Percentiles rank a stretch among this genome's conserved stretches.
Conservation (phyloP, 129 eudicot species). For the Ambrosia trifida region DNA sequence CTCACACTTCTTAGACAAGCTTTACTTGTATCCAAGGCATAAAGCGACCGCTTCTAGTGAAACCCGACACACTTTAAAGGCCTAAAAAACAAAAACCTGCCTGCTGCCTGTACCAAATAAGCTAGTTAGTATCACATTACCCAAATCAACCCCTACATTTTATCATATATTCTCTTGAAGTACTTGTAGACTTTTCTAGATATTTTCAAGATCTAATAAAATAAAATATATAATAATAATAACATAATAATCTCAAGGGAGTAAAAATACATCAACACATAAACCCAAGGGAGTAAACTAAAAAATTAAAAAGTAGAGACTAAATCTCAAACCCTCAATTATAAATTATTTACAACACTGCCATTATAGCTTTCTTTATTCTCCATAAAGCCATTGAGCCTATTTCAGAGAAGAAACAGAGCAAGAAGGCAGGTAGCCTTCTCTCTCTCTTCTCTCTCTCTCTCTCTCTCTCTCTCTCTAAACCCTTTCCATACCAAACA, state of each 20-base stretch:
- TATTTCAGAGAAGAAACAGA: constrained; percentile 44
- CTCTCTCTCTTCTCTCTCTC: constrained; percentile 37
- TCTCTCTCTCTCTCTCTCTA: constrained; percentile 36
- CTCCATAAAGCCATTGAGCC: constrained; percentile 32
- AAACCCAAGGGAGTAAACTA: constrained; percentile 22
- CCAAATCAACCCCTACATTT: too few species aligned
- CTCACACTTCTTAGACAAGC: too few species aligned
- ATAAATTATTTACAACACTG: constrained; percentile 16
- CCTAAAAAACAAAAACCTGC: too few species aligned
- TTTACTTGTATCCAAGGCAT: too few species aligned
- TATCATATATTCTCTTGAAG: too few species aligned
- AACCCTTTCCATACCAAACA: neutral
- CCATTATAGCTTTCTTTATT: constrained; percentile 30
- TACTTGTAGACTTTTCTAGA: too few species aligned
- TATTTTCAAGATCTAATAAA: too few species aligned
- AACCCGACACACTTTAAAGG: too few species aligned
- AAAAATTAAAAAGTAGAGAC: neutral
- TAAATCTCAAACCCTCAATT: constrained; percentile 21
- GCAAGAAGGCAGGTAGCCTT: constrained; percentile 42
- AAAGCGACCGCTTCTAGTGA: too few species aligned
- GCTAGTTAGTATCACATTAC: too few species aligned
- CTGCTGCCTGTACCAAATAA: too few species aligned
- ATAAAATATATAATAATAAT: neutral
- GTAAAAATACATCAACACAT: neutral
- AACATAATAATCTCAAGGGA: neutral